Evolutionary conservation across 371 early-diverging fungal genomes (phyloP).

Genomic region (Lichtheimia hyalospora): DNA sequence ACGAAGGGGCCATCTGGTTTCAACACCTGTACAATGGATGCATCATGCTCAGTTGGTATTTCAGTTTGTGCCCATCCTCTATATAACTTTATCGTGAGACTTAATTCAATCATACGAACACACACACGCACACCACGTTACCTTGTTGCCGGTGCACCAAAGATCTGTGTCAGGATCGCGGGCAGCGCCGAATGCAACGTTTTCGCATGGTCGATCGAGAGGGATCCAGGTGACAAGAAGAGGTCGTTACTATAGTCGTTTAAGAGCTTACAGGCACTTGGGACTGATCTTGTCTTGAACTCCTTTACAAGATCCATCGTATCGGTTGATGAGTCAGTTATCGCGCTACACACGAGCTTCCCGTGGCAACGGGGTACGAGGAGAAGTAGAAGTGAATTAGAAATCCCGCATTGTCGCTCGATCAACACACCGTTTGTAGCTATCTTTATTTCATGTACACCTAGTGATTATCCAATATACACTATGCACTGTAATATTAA

Average conservation of each 20-base stretch:
- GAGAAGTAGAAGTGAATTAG: no score
- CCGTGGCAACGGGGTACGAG: no score
- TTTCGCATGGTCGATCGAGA: conserved; percentile 5
- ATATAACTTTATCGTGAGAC: not conserved
- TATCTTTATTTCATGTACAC: no score
- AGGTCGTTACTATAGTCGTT: no score
- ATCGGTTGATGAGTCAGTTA: not conserved
- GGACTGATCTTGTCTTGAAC: conserved; percentile 9
- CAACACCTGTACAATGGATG: conserved; percentile 20
- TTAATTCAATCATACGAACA: no score
- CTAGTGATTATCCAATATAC: no score
- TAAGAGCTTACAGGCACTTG: conserved; percentile 4
- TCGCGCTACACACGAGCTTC: no score
- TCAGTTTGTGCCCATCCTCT: conserved; percentile 43
- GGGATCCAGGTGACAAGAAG: conserved; percentile 1
- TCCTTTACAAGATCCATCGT: conserved; percentile 12
- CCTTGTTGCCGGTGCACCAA: conserved; percentile 39
- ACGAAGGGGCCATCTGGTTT: conserved; percentile 26
- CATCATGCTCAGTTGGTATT: conserved; percentile 16
- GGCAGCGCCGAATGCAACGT: conserved; percentile 27
- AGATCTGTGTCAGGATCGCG: conserved; percentile 25
- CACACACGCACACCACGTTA: conserved; percentile 3
- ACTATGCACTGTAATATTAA: no score
- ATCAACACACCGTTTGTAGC: no score
- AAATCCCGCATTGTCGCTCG: no score